Base-by-base conservation (phyloP, 805 yeast genomes). In the Lachancea dasiensis region DNA sequence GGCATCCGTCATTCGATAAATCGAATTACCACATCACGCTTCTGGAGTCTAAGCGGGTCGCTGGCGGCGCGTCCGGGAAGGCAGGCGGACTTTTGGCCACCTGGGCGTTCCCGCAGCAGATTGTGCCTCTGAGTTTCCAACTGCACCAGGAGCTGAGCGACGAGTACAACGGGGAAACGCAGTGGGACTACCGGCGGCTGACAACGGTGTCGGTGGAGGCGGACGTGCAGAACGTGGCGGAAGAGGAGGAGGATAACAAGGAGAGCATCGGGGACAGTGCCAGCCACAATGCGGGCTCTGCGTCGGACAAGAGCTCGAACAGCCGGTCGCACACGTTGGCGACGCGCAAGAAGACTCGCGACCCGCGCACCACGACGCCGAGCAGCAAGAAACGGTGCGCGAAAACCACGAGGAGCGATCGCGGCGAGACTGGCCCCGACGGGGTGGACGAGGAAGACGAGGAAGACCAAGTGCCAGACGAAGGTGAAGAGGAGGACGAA, bases 71-170 rank as follows among this genome's bases (percentile, higher is more conserved):
- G 14, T 76, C 86, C 28, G 98, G 98, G 39, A 92, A 90, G 53
- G 97, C 98, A 5, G 98, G 97, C 31, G 98, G 98, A 0, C 68
- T 90, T 34, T 64, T 90, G 35, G 97, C 97, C 1, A 72, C 84
- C 16, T 89, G 97, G 95, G 97, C 97, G 0, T 92, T 92, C 61
- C 98, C 98, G 0, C 87, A 82, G 50, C 95, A 86, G 59, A 77
- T 90, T 35, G 97, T 87, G 6, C 92, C 95, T 0, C 67, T 90
- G 38, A 81, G 94, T 33, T 92, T 87, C 64, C 73, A 75, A 46
- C 69, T 90, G 45, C 98, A 90, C 64, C 86, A 81, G 52, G 81
- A 87, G 42, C 69, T 90, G 31, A 75, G 95, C 6, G 78, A 80
- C 41, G 72, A 77, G 62, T 85, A 77, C 60, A 72, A 78, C 48